Evolutionary conservation across 495 filamentous ascomycete genomes (phyloP).

Genomic region (Penicillium paradoxum): DNA sequence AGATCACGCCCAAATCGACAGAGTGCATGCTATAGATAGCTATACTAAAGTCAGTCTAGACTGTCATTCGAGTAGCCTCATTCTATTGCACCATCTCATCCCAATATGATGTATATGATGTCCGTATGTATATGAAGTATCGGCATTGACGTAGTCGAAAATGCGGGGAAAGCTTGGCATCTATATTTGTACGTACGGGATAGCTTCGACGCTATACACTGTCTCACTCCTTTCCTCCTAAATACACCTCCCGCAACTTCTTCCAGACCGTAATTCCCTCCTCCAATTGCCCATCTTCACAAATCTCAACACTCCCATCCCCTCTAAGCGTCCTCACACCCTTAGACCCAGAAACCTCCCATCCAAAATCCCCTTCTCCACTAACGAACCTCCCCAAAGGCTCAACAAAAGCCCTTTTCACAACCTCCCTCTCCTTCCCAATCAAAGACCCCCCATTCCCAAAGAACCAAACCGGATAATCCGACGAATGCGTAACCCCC

Average conservation of each 20-base stretch:
- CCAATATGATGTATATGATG: too few species aligned
- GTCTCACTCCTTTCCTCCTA: background rate
- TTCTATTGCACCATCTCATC: too few species aligned
- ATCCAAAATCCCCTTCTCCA: slow-evolving; percentile 21
- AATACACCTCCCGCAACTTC: slow-evolving; percentile 19
- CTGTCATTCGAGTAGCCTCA: too few species aligned
- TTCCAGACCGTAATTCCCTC: slow-evolving; percentile 47
- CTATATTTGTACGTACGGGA: too few species aligned
- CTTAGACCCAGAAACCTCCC: slow-evolving; percentile 26
- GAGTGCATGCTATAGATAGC: too few species aligned
- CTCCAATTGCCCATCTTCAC: slow-evolving; percentile 42
- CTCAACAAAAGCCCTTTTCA: slow-evolving; percentile 34
- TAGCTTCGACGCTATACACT: background rate
- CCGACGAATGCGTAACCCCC: slow-evolving; percentile 55
- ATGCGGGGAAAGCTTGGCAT: slow-evolving; percentile 26
- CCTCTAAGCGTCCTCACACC: slow-evolving; percentile 39
- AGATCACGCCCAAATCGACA: too few species aligned
- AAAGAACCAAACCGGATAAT: slow-evolving; percentile 55
- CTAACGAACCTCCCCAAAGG: slow-evolving; percentile 43
- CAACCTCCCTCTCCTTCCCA: slow-evolving; percentile 37
- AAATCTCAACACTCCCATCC: slow-evolving; percentile 43
- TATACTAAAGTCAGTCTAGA: too few species aligned
- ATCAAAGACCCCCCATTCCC: slow-evolving; percentile 42
- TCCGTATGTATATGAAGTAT: background rate
- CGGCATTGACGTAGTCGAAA: slow-evolving; percentile 20